Base-by-base conservation (phyloP, 768 basidiomycete genomes). In the Leccinum subgranulosum region DNA sequence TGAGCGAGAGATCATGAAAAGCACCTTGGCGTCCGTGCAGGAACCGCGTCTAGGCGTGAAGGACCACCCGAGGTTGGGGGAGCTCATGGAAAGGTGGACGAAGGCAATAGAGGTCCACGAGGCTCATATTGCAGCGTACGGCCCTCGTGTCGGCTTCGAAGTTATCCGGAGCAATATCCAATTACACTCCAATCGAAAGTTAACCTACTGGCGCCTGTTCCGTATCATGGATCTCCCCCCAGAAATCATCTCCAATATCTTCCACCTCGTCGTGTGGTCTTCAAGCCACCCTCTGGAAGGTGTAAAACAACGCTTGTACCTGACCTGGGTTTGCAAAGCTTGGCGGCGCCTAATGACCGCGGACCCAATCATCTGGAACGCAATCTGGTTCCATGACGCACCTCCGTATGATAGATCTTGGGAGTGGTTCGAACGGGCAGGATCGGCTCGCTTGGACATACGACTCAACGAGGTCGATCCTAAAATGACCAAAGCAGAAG, bases 191-290 rank as follows among this genome's bases (percentile, higher is more conserved):
- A 59, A 59, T 15, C 61, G 60, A 25, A 52, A 62, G 28, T 48
- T 75, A 60, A 55, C 73, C 3, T 69, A 70, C 51, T 79, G 75
- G 73, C 69, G 69, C 36, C 72, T 74, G 33, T 87, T 88, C 68
- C 80, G 80, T 46, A 73, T 89, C 59, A 81, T 81, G 69, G 77
- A 84, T 33, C 77, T 90, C 4, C 89, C 88, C 3, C 68, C 75
- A 29, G 89, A 91, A 67, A 83, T 90, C 55, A 72, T 90, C 58
- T 73, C 70, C 71, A 79, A 82, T 57, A 86, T 91, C 61, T 81
- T 90, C 62, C 85, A 82, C 57, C 75, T 74, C 63, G 78, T 83
- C 36, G 77, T 76, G 41, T 87, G 84, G 86, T 78, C 81, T n/a
- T 64, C 76, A 21, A 60, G 62, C 45, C 63, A 74, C 45, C 74